phyloP scores from a whole-genome alignment of 2,329 filamentous ascomycete genomes.

The Neopestalotiopsis sp. region DNA sequence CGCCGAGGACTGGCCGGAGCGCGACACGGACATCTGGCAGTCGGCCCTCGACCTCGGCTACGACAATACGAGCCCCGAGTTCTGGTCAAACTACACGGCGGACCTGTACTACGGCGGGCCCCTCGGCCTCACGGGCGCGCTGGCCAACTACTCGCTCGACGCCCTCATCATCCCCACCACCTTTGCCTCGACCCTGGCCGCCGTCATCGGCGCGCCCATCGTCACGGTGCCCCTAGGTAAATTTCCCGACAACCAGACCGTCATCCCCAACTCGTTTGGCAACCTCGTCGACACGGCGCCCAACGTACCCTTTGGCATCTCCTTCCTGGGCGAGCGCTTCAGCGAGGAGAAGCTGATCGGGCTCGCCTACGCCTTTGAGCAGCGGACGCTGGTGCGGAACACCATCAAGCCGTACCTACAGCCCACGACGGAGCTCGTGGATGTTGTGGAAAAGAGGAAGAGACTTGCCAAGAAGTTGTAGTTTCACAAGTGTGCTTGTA shows the following conservation, averaged over 20 bases:
- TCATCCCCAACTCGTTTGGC: slow-evolving; percentile 49
- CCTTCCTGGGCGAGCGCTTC: slow-evolving; percentile 66
- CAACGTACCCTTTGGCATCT: slow-evolving; percentile 64
- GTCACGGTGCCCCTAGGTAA: slow-evolving; percentile 69
- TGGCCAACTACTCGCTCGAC: slow-evolving; percentile 62
- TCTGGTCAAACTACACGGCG: slow-evolving; percentile 62
- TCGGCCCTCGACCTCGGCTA: slow-evolving; percentile 53
- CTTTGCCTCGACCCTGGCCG: slow-evolving; percentile 54
- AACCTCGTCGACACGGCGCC: slow-evolving; percentile 58
- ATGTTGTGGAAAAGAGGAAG: slow-evolving; percentile 23
- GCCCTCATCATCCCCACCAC: slow-evolving; percentile 66
- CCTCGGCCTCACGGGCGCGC: slow-evolving; percentile 65
- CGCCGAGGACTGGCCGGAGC: slow-evolving; percentile 63
- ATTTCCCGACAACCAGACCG: slow-evolving; percentile 47
- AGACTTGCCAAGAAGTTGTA: background rate
- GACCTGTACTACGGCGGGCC: slow-evolving; percentile 60
- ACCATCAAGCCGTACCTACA: slow-evolving; percentile 35
- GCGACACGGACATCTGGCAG: slow-evolving; percentile 66
- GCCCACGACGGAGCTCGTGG: slow-evolving; percentile 39
- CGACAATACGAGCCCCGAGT: slow-evolving; percentile 60
- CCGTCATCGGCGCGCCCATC: slow-evolving; percentile 63
- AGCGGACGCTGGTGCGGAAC: slow-evolving; percentile 48
- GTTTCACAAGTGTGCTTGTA: too few species aligned
- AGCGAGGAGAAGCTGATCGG: slow-evolving; percentile 67
- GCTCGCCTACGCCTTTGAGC: slow-evolving; percentile 73